Evolutionary conservation across 2,329 filamentous ascomycete species (phyloP), one percentile per base, ranked within the genome.

Genomic region (Alternaria rosae): DNA sequence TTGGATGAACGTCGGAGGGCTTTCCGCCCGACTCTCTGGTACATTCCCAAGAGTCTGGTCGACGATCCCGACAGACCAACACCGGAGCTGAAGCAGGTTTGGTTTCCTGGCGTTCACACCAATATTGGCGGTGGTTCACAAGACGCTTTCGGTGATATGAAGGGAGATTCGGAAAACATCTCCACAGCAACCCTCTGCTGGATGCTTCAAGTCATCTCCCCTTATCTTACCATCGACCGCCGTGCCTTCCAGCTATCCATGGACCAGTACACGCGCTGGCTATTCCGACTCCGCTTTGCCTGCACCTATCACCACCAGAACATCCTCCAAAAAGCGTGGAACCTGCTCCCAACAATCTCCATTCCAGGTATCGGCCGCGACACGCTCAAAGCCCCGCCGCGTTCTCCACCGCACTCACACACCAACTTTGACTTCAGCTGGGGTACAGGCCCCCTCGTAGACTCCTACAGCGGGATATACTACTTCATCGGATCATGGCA

Each of bases 121-220:
- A 84, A 86, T 53, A 73, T 83, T 15, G 85, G 85, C 2, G 85
- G 85, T 15, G 83, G 83, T 1, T 78, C 77, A 10, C 65, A 72
- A 28, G 76, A 77, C 48, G 65, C 59, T 12, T 70, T 76, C 12
- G 55, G 45, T 3, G 64, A 74, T 1, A 76, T 78, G 75, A 70
- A 78, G 21, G 75, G 70, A 7, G 76, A 79, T 48, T 65, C 73
- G 28, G 76, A 79, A 54, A 71, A 80, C 77, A 54, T 85, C 7
- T 79, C 83, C 4, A 82, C 83, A 8, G 83, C 86, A 9, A 80
- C 82, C 0, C 75, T 87, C 3, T 83, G 82, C 3, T 87, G 85
- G 85, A 87, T 87, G 85, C 82, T 87, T 20, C 80, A 83, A 54
- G 84, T 85, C 62, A 78, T 85, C 58, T 75, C 80, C 0, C 80